Percentiles rank a stretch among this genome's conserved stretches.
These are phyloP conservation scores for Discostella pseudostelligera DNA, from an alignment of 108 stramenopile species.

Conservation along the genomic window DNA sequence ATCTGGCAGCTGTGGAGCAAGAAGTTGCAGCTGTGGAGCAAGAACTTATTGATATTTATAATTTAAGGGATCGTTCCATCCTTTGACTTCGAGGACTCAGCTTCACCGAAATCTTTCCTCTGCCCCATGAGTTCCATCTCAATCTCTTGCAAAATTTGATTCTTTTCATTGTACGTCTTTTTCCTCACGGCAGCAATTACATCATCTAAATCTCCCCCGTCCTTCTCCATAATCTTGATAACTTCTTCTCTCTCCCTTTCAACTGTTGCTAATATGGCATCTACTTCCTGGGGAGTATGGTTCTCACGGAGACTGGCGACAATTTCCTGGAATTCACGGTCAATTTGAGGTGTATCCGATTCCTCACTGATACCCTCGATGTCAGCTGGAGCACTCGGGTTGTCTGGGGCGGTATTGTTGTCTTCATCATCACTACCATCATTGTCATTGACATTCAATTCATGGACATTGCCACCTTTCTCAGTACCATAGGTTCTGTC, in stretches of 20 bases:
- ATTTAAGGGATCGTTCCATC: too few relatives aligned
- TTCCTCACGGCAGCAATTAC: conserved; percentile 56
- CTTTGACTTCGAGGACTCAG: too few relatives aligned
- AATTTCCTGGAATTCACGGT: conserved; percentile 51
- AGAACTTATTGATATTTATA: too few relatives aligned
- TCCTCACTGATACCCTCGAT: conserved; percentile 25
- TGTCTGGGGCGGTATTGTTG: conserved; percentile 35
- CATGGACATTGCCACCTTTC: conserved; percentile 17
- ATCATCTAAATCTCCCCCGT: conserved; percentile 79
- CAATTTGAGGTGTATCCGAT: conserved; percentile 54
- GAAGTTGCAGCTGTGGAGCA: too few relatives aligned
- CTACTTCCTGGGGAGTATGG: conserved; percentile 69
- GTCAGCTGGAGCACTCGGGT: conserved; percentile 20
- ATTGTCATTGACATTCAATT: conserved; percentile 12
- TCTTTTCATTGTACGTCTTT: conserved; percentile 63
- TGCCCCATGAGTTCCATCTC: conserved; percentile 15
- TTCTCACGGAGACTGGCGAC: conserved; percentile 56
- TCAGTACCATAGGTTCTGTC: conserved; percentile 33
- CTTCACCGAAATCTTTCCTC: not conserved
- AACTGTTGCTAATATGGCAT: conserved; percentile 73
- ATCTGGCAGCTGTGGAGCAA: too few relatives aligned
- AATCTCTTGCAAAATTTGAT: conserved; percentile 57
- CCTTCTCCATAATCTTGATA: conserved; percentile 65
- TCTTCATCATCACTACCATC: conserved; percentile 23
- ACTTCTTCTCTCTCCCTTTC: conserved; percentile 72